phyloP scores from a whole-genome alignment of 768 basidiomycete genomes.

The Naganishia onofrii region DNA sequence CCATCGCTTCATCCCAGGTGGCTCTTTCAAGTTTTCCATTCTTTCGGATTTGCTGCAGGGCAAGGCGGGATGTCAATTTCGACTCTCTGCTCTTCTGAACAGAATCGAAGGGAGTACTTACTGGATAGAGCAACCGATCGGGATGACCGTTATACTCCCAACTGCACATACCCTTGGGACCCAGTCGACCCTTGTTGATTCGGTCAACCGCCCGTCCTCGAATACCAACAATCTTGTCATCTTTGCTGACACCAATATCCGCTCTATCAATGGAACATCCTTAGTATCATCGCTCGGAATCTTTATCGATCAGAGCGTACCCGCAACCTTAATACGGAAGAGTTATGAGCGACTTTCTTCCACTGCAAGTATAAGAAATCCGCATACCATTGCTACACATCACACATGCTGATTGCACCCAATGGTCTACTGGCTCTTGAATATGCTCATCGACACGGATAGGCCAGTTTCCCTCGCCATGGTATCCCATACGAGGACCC shows the following conservation, averaged over 20 bases:
- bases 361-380: not conserved
- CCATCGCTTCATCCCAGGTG: constrained; percentile 38
- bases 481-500: constrained; percentile 25
- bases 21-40: constrained; percentile 37
- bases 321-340: not conserved
- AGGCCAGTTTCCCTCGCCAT: constrained; percentile 31
- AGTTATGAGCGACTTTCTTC: not conserved
- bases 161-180: constrained; percentile 38
- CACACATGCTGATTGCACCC: constrained; percentile 31
- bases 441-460: constrained; percentile 30
- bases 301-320: not conserved
- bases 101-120: constrained; percentile 7
- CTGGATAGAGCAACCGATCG: constrained; percentile 35
- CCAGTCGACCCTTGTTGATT: constrained; percentile 39
- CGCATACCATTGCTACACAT: constrained; percentile 28
- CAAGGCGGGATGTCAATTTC: not conserved
- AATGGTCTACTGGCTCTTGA: constrained; percentile 23
- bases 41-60: constrained; percentile 35
- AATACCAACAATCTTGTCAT: constrained; percentile 37
- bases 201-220: constrained; percentile 33
- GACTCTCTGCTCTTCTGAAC: no score
- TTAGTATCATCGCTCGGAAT: constrained; percentile 25
- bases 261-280: constrained; percentile 27
- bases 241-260: constrained; percentile 36
- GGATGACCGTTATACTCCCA: constrained; percentile 32